A percentile compares a stretch with the other conserved stretches of the same genome.
These are phyloP conservation scores for Rhodotorula sp. DNA, from an alignment of 1,284 basidiomycete genomes.

Conservation along the genomic window DNA sequence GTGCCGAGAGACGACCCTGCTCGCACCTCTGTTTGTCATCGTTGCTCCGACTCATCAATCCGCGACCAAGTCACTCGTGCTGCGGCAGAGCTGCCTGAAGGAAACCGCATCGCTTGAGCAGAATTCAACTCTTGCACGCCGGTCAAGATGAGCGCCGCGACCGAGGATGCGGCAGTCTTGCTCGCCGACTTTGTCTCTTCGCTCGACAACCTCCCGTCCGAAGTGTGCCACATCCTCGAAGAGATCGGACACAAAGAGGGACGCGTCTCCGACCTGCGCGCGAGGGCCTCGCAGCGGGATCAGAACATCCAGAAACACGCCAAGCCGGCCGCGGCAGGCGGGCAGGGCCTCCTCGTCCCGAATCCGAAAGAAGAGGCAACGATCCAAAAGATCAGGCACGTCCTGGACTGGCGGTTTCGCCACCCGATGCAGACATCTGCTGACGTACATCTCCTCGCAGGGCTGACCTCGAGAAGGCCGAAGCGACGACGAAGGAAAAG, in stretches of 20 bases:
- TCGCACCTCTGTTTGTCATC: no score
- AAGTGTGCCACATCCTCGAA: conserved; percentile 44
- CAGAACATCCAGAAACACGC: conserved; percentile 39
- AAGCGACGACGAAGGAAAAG: conserved; percentile 41
- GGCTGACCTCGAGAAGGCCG: conserved; percentile 38
- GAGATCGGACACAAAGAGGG: conserved; percentile 45
- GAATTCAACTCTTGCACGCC: neutral
- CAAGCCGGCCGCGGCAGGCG: conserved; percentile 29
- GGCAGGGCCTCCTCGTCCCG: conserved; percentile 28
- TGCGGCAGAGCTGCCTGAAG: no score
- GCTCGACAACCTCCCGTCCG: conserved; percentile 45
- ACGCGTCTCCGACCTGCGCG: conserved; percentile 35
- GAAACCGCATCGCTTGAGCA: neutral
- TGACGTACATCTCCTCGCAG: conserved; percentile 24
- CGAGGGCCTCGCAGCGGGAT: conserved; percentile 32
- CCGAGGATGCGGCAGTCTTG: conserved; percentile 42
- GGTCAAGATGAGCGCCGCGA: neutral
- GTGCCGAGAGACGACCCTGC: no score
- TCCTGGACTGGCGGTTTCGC: neutral
- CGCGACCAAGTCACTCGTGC: no score
- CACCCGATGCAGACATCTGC: no score
- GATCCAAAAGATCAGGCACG: conserved; percentile 35
- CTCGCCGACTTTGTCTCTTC: conserved; percentile 44
- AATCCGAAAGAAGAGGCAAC: conserved; percentile 38
- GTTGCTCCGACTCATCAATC: neutral